Conservation (phyloP, 192 early-diverging fungal genomes). For the Backusella psychrophila region DNA sequence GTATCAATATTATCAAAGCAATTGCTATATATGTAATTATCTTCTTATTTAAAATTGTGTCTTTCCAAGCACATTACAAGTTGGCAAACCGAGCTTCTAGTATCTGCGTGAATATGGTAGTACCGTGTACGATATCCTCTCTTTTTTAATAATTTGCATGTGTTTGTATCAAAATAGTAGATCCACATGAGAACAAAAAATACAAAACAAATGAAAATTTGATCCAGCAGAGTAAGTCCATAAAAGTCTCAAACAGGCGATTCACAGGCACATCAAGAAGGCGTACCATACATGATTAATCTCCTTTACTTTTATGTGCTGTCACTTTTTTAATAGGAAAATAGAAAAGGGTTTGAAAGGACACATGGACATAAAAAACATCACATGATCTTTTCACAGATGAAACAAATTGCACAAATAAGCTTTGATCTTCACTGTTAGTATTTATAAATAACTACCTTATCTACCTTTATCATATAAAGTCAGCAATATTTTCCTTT, state of each 20-base stretch:
- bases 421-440: not conserved
- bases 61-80: not conserved
- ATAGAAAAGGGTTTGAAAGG: not conserved
- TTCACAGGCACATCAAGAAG: not conserved
- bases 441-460: not conserved
- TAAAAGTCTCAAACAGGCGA: not conserved
- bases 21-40: not conserved
- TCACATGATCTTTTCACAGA: not conserved
- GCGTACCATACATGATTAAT: not conserved
- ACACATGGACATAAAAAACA: not conserved
- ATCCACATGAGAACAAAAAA: conserved; percentile 33
- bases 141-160: not conserved
- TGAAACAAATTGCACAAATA: not conserved
- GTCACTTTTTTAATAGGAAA: not conserved
- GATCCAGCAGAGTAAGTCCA: not conserved
- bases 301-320: not conserved
- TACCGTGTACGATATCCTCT: too few relatives aligned
- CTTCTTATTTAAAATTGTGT: not conserved
- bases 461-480: not conserved
- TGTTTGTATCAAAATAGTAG: conserved; percentile 14
- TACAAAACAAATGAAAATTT: not conserved
- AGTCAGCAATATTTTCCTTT: not conserved
- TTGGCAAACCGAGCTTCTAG: not conserved
- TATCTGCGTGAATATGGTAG: too few relatives aligned
- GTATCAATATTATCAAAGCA: not conserved